Evolutionary conservation across 148 eudicot genomes (phyloP), one percentile per base, ranked within the genome.

Genomic region (Vaccinium darrowii): DNA sequence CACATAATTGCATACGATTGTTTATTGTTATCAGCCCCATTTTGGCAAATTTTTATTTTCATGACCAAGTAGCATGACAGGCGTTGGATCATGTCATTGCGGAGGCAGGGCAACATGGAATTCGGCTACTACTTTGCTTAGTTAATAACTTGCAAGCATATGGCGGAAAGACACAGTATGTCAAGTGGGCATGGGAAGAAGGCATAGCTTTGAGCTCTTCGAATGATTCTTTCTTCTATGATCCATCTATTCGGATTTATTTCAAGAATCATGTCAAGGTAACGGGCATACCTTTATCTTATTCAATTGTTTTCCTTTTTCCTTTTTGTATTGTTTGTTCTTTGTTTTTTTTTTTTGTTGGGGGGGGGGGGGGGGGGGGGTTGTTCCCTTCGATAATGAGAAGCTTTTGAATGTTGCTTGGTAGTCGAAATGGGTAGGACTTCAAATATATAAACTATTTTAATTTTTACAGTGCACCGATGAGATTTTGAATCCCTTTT

Each of bases 111-210:
- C 86, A 76, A 81, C 88, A 86, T 23, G 95, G 94, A 33, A 85
- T 97, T 72, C 90, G 98, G 88, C 89, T 97, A 80, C 88, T 97
- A 30, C 91, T 97, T 58, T 87, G 91, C 80, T 87, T 97, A 78
- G 98, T 94, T 51, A 92, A 97, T 90, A 95, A 97, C 90, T 89
- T 95, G 91, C 87, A 93, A 90, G 93, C 98, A 69, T 97, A 91
- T 88, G 99, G 99, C 81, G 99, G 99, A 80, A 97, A 97, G 87
- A 95, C 98, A 51, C 96, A 95, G 71, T 97, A 97, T 87, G 99
- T 97, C 67, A 88, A 92, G 86, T 97, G 99, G 99, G 99, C 99
- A 60, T 95, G 98, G 99, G 87, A 93, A 82, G 99, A 97, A 84
- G 99, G 99, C 39, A 73, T 95, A 51, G 98, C 93, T 84, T 91